Conservation (phyloP, 208 protist species). For the Kentomonas sorsogonicus region DNA sequence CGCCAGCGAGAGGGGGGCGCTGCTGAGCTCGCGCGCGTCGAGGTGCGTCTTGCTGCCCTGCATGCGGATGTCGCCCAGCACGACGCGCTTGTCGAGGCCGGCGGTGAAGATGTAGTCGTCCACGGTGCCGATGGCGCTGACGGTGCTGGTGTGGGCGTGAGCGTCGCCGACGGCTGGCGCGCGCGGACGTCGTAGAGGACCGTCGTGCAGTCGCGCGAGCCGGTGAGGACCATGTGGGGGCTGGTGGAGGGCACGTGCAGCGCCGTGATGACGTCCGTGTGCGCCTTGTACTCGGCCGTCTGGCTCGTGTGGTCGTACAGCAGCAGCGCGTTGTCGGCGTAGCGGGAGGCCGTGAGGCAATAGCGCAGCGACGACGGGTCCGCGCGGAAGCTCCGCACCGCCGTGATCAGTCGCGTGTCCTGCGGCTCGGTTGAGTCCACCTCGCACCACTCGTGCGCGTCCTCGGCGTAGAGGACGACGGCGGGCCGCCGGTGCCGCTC, state of each 20-base stretch:
- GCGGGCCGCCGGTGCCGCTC: slow-evolving; percentile 44
- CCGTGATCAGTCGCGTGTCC: slow-evolving; percentile 67
- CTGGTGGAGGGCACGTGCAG: slow-evolving; percentile 65
- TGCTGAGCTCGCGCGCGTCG: slow-evolving; percentile 76
- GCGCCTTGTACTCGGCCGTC: slow-evolving; percentile 68
- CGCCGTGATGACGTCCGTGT: slow-evolving; percentile 80
- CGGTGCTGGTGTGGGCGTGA: slow-evolving; percentile 67
- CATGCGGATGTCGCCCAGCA: slow-evolving; percentile 78
- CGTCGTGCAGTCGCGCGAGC: slow-evolving; percentile 76
- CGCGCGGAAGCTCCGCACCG: slow-evolving; percentile 47
- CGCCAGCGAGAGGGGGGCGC: slow-evolving; percentile 66
- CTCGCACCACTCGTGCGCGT: slow-evolving; percentile 74
- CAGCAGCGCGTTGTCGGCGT: slow-evolving; percentile 34
- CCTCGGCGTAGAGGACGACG: slow-evolving; percentile 70
- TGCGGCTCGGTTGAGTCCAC: slow-evolving; percentile 63
- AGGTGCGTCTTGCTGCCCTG: slow-evolving; percentile 23
- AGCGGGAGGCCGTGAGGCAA: slow-evolving; percentile 52
- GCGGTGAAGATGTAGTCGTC: slow-evolving; percentile 80
- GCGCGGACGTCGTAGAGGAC: slow-evolving; percentile 73
- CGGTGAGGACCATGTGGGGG: slow-evolving; percentile 67
- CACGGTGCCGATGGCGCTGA: slow-evolving; percentile 69
- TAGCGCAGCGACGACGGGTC: slow-evolving; percentile 36
- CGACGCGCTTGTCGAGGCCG: slow-evolving; percentile 70
- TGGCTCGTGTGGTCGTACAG: slow-evolving; percentile 60
- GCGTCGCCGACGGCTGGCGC: slow-evolving; percentile 28